Evolutionary conservation across 768 basidiomycete genomes (phyloP).

Genomic region (Mycena epipterygia): DNA sequence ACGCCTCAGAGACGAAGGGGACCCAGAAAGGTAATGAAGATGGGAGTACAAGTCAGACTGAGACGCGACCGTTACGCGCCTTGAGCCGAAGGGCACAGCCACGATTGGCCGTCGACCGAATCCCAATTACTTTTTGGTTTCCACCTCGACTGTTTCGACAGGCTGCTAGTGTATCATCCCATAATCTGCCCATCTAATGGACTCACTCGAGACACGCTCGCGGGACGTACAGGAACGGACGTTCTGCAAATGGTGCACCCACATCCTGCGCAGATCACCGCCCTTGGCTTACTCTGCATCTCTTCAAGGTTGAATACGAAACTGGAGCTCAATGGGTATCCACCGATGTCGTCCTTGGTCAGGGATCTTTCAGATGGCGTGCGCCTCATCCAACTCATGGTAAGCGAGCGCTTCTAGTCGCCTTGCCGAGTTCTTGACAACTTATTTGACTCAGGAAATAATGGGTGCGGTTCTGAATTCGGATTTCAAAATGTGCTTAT

Average conservation of each 20-base stretch:
- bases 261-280: background rate
- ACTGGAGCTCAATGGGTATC: constrained; percentile 86
- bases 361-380: constrained; percentile 96
- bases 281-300: constrained; percentile 23
- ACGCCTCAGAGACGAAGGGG: constrained; percentile 27
- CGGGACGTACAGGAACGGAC: constrained; percentile 81
- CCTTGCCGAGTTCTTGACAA: background rate
- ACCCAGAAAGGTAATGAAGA: background rate
- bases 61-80: constrained; percentile 54
- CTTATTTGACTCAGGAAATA: constrained; percentile 77
- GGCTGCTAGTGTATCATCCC: constrained; percentile 20
- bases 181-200: constrained; percentile 42
- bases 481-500: background rate
- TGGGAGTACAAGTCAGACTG: constrained; percentile 27
- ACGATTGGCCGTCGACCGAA: constrained; percentile 34
- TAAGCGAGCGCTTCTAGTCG: constrained; percentile 47
- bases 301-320: constrained; percentile 92
- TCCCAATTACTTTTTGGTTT: constrained; percentile 21
- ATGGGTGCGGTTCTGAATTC: constrained; percentile 73
- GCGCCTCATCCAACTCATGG: constrained; percentile 95
- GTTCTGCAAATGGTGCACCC: constrained; percentile 79
- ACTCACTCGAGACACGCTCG: constrained; percentile 74
- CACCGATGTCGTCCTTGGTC: constrained; percentile 90
- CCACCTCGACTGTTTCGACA: constrained; percentile 9
- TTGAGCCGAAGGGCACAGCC: constrained; percentile 24